Base-by-base conservation (phyloP, 768 basidiomycete species). In the Boletus sensibilis region DNA sequence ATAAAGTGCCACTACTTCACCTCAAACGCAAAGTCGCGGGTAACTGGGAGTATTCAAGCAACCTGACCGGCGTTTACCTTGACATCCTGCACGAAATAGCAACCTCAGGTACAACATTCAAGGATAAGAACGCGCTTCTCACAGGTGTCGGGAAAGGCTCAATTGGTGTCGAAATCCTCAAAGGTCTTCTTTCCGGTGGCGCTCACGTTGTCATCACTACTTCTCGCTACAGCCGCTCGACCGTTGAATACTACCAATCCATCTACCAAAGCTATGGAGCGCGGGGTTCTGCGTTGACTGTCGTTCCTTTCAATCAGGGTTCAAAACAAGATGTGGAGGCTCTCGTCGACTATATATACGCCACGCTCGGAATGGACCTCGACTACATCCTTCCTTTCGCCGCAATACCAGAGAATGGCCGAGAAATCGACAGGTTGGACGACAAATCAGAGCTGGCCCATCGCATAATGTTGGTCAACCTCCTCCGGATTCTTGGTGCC, bases 311-410 rank as follows among this genome's bases (percentile, higher is more conserved):
- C 85, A 99, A 99, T 68, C 96, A 98, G 72, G 97, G 91, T 29
- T 98, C 97, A 4, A 97, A 94, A 75, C 97, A 98, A 72, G 97
- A 99, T 62, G 93, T 98, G 38, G 97, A 99, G 67, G 94, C 95
- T 5, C 85, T 99, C 50, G 87, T 99, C 63, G 96, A 98, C 75
- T 99, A 98, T 72, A 96, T 99, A 74, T 99, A 98, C 75, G 84
- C 88, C 29, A 94, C 87, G 25, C 86, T 99, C 52, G 90, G 93
- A 53, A 85, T 98, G 78, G 97, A 99, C 75, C 84, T 99, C 55
- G 97, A 99, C 75, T 99, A 98, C 74, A 92, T 99, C 66, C 84
- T 98, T 57, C 97, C 97, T 21, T 99, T 99, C 74, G 97, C 97
- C 42, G 97, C 96, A 46, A 88, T 99, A 44, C 96, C 97, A 7